Evolutionary conservation across 805 yeast genomes (phyloP), one percentile per base, ranked within the genome.

Genomic region (Wickerhamiella bombiphila): DNA sequence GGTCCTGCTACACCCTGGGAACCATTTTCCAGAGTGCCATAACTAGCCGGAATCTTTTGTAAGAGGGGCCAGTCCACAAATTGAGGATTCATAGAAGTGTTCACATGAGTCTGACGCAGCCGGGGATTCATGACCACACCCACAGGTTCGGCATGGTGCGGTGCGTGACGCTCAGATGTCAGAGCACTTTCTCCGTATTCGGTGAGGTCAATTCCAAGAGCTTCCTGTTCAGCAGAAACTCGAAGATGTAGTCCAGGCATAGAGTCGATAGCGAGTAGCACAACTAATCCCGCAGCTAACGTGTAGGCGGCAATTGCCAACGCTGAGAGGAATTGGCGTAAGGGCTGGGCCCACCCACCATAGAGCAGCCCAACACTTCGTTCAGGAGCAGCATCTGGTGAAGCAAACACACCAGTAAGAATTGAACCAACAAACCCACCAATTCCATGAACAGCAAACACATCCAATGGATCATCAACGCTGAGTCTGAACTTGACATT

Each of bases 381-480:
- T 22, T 32, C 86, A 11, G 76, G 57, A 20, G 77, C 78, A 41
- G 83, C 75, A 46, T 82, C 73, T 59, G 80, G 81, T 36, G 93
- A 82, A 20, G 97, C 93, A 58, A 88, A 88, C 46, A 88, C 66
- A 55, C 94, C 97, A 18, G 96, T 88, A 58, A 85, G 58, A 17
- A 79, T 63, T 20, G 80, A 44, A 54, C 58, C 48, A 61, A 64
- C 29, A 50, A 66, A 42, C 58, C 72, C 45, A 42, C 55, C 47
- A 34, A 54, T 36, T 63, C 66, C 43, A 70, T 69, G 47, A 65
- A 71, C 50, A 68, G 91, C 60, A 85, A 85, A 88, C 35, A 85
- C 93, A 59, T 86, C 96, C 68, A 86, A 69, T 64, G 95, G 94
- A 58, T 88, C 97, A 59, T 88, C 97, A 46, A 88, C 79, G 40